These are phyloP conservation scores for Hortaea werneckii DNA, from an alignment of 2,329 filamentous ascomycete species.

Conservation along the genomic window DNA sequence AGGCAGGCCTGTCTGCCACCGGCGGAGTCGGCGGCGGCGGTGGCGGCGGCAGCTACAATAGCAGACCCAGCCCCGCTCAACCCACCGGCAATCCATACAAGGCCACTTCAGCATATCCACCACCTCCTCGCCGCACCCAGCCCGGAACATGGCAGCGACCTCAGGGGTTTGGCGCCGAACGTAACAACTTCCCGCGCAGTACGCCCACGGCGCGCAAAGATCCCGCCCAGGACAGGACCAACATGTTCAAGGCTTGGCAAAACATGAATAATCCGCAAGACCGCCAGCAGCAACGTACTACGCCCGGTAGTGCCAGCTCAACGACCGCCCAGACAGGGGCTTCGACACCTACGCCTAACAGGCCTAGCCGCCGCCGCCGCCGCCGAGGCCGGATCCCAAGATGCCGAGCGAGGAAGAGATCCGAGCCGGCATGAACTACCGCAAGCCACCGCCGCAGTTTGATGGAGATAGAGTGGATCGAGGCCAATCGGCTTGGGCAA, in stretches of 20 bases:
- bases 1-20: slow-evolving; percentile 31
- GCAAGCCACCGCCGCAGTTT: slow-evolving; percentile 11
- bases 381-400: slow-evolving; percentile 25
- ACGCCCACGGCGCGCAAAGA: slow-evolving; percentile 24
- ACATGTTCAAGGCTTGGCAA: slow-evolving; percentile 40
- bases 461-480: slow-evolving; percentile 12
- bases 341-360: slow-evolving; percentile 10
- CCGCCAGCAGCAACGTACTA: slow-evolving; percentile 11
- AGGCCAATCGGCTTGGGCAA: slow-evolving; percentile 28
- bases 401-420: slow-evolving; percentile 28
- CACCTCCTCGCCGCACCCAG: slow-evolving; percentile 35
- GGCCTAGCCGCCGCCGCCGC: slow-evolving; percentile 14
- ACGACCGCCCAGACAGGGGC: not conserved
- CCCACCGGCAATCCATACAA: slow-evolving; percentile 29
- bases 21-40: not conserved
- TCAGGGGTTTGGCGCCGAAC: slow-evolving; percentile 28
- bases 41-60: slow-evolving; percentile 6
- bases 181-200: slow-evolving; percentile 34
- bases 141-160: slow-evolving; percentile 27
- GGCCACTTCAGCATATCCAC: slow-evolving; percentile 31
- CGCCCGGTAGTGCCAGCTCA: not conserved
- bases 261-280: slow-evolving; percentile 35
- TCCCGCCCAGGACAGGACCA: slow-evolving; percentile 30
- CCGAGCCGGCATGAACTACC: slow-evolving; percentile 25
- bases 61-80: slow-evolving; percentile 7